Evolutionary conservation across 768 basidiomycete species (phyloP).

Genomic region (Mrakia frigida): DNA sequence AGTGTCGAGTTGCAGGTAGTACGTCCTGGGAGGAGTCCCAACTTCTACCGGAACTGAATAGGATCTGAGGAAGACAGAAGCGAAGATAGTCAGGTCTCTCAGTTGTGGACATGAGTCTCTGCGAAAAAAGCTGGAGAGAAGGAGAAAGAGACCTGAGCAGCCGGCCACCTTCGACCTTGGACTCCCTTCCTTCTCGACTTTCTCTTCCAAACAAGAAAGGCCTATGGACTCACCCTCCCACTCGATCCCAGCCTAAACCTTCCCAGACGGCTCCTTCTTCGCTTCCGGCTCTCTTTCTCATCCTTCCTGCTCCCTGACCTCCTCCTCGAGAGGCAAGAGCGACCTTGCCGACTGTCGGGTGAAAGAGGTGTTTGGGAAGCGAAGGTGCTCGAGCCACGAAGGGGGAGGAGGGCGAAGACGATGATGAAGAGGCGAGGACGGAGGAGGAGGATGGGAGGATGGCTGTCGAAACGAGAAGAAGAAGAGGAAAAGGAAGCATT

Average conservation of each 20-base stretch:
- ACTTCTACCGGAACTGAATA: conserved; percentile 23
- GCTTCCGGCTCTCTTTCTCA: not conserved
- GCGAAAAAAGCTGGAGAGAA: not conserved
- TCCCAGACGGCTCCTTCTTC: conserved; percentile 7
- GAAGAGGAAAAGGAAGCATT: not conserved
- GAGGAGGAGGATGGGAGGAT: not conserved
- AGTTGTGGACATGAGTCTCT: no score
- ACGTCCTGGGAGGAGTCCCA: conserved; percentile 17
- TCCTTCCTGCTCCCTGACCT: not conserved
- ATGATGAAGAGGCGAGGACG: not conserved
- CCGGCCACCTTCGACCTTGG: not conserved
- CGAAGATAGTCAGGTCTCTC: not conserved
- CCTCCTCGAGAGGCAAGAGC: not conserved
- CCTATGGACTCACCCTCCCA: not conserved
- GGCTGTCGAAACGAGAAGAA: not conserved
- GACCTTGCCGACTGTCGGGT: not conserved
- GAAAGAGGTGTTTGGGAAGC: no score
- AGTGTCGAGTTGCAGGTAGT: conserved; percentile 29
- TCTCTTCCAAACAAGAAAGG: no score
- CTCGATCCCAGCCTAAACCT: conserved; percentile 4
- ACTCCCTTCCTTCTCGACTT: not conserved
- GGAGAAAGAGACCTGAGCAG: not conserved
- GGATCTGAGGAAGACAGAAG: not conserved
- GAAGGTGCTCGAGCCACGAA: not conserved
- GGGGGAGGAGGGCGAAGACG: not conserved